Base-by-base conservation (phyloP, 495 filamentous ascomycete species). In the Aspergillus saccharolyticus region DNA sequence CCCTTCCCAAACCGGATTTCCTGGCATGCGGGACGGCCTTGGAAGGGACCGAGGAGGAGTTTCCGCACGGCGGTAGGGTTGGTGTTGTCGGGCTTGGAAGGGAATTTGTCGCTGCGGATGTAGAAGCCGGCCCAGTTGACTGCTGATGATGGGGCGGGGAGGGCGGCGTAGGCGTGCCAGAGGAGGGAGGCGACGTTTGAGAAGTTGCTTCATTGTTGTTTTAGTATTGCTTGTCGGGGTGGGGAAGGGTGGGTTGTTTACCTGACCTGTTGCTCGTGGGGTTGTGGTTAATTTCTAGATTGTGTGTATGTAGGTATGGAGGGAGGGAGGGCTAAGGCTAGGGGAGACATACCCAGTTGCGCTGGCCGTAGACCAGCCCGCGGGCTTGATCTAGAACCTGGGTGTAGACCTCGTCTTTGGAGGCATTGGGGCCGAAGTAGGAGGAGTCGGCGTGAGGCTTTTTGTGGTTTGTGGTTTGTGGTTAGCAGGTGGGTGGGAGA, bases 121-220 rank as follows among this genome's bases (percentile, higher is more conserved):
- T 96, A 96, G 83, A 96, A 96, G 28, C 91, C 91, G 54, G 88
- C 84, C 92, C 92, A 96, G 76, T 96, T 96, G 7, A 90, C 87
- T 39, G 82, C 72, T 28, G 74, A 80, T 48, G 84, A 88, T 17
- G 91, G 89, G 0, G 78, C 65, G n/a, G 89, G 85, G 51, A 96
- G 82, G 9, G 90, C 85, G 61, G 85, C 84, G 68, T 88, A 90
- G 42, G 85, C 86, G 74, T 96, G 89, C 86, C 88, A 94, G 63
- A 96, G 82, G 49, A 96, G 84, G 30, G 91, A 89, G 53, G 91
- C 82, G 44, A 86, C 71, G 66, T 96, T 96, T 60, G 91, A 82
- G 55, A 92, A 82, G 71, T 96, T 96, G 75, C 90, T 95, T 50
- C 52, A 46, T 57, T 54, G 30, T 20, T 24, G 49, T 43, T 24